Evolutionary conservation across 768 basidiomycete species (phyloP).

Genomic region (Lepiota brunneoincarnata): DNA sequence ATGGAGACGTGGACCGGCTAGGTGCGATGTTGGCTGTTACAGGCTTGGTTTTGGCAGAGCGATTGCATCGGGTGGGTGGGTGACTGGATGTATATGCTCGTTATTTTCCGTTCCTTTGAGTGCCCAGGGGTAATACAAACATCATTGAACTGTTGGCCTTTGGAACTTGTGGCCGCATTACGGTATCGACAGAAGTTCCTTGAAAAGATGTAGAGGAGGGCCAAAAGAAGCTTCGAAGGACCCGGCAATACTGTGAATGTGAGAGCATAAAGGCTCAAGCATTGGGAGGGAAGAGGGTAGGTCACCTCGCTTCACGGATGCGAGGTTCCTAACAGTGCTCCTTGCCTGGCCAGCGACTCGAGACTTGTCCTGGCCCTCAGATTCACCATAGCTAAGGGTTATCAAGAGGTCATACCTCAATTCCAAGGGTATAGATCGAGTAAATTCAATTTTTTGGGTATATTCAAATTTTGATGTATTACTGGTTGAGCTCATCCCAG

Average conservation of each 20-base stretch:
- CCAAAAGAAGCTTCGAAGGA: too few relatives aligned
- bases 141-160: too few relatives aligned
- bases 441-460: too few relatives aligned
- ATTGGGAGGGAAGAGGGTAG: neutral
- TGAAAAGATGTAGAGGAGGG: slow-evolving; percentile 37
- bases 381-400: too few relatives aligned
- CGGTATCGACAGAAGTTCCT: slow-evolving; percentile 74
- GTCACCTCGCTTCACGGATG: slow-evolving; percentile 61
- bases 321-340: slow-evolving; percentile 57
- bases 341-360: slow-evolving; percentile 55
- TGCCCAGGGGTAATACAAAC: slow-evolving; percentile 32
- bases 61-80: slow-evolving; percentile 58
- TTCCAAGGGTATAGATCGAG: too few relatives aligned
- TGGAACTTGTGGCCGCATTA: too few relatives aligned
- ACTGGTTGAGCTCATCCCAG: too few relatives aligned
- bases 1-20: slow-evolving; percentile 69
- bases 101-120: slow-evolving; percentile 18
- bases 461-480: too few relatives aligned
- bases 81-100: slow-evolving; percentile 32
- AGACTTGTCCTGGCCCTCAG: slow-evolving; percentile 24
- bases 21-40: slow-evolving; percentile 63
- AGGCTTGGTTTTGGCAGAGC: slow-evolving; percentile 68
- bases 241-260: too few relatives aligned
- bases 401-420: too few relatives aligned
- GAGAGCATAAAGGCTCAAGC: too few relatives aligned